A percentile compares a stretch with the other conserved stretches of the same genome.
These are phyloP conservation scores for Xylaria flabelliformis DNA, from an alignment of 495 filamentous ascomycete species.

Conservation along the genomic window DNA sequence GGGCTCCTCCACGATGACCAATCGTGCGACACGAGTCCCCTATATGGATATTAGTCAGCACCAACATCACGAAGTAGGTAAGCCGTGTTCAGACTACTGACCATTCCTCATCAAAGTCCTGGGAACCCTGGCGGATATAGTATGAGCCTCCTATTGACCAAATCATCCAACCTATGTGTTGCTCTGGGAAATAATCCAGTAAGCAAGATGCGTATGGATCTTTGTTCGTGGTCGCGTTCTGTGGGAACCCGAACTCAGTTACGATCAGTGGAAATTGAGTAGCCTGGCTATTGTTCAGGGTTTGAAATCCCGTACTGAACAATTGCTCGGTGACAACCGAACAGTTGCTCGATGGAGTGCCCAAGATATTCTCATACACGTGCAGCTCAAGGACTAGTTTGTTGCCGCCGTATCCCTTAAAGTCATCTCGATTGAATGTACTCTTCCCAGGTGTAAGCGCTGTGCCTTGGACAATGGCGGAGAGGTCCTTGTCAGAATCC, in stretches of 20 bases:
- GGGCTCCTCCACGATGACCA: conserved; percentile 51
- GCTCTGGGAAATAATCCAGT: conserved; percentile 50
- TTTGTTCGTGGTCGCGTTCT: conserved; percentile 46
- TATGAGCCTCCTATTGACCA: conserved; percentile 64
- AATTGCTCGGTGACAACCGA: conserved; percentile 54
- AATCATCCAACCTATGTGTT: conserved; percentile 61
- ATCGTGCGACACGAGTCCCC: conserved; percentile 49
- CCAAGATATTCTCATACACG: conserved; percentile 57
- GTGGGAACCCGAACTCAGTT: conserved; percentile 57
- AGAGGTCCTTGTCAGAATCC: conserved; percentile 57
- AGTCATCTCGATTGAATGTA: conserved; percentile 52
- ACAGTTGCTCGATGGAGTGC: conserved; percentile 50
- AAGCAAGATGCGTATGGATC: conserved; percentile 56
- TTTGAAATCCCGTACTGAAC: conserved; percentile 61
- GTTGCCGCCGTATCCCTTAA: conserved; percentile 46
- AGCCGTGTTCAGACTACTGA: conserved; percentile 24
- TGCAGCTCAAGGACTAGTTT: conserved; percentile 69
- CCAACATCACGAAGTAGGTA: background rate
- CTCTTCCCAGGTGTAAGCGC: conserved; percentile 49
- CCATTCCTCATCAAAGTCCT: conserved; percentile 60
- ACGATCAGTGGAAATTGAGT: conserved; percentile 56
- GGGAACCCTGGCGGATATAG: conserved; percentile 55
- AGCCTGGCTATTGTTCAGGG: conserved; percentile 53
- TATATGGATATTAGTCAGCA: conserved; percentile 5
- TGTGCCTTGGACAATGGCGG: conserved; percentile 51